Evolutionary conservation across 1,284 basidiomycete species (phyloP).

Genomic region (Trichosporon asahii): DNA sequence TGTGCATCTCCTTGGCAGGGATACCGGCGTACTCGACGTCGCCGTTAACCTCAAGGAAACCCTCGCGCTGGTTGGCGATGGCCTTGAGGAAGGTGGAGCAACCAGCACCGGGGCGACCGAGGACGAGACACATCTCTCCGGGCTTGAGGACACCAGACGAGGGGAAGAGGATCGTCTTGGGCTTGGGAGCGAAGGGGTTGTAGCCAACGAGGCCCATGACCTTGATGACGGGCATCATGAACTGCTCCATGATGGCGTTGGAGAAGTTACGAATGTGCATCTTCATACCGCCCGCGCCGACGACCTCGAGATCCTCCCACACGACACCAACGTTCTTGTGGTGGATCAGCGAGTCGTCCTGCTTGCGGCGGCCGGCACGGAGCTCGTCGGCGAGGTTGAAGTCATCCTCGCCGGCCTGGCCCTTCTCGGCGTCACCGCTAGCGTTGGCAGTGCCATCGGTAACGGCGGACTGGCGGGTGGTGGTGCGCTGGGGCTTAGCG

Average conservation of each 20-base stretch:
- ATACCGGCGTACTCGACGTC: conserved; percentile 61
- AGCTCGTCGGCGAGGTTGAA: conserved; percentile 66
- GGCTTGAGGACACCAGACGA: conserved; percentile 71
- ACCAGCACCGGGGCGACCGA: conserved; percentile 55
- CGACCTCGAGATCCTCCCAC: conserved; percentile 58
- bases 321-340: conserved; percentile 73
- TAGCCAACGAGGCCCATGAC: conserved; percentile 26
- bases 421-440: conserved; percentile 38
- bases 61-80: conserved; percentile 58
- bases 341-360: conserved; percentile 68
- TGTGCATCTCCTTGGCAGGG: conserved; percentile 55
- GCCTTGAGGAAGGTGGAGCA: conserved; percentile 56
- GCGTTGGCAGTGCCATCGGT: conserved; percentile 1
- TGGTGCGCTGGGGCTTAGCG: conserved; percentile 22
- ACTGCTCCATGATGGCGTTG: conserved; percentile 53
- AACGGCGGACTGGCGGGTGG: conserved; percentile 12
- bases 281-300: conserved; percentile 65
- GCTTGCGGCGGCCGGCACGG: conserved; percentile 62
- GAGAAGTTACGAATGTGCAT: conserved; percentile 60
- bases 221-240: conserved; percentile 49
- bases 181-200: conserved; percentile 27
- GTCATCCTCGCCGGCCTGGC: conserved; percentile 31
- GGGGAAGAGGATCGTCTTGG: conserved; percentile 57
- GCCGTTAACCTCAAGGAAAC: conserved; percentile 55
- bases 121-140: conserved; percentile 59